Evolutionary conservation across 2,329 filamentous ascomycete species (phyloP), one percentile per base, ranked within the genome.

Genomic region (Penicillium concentricum): DNA sequence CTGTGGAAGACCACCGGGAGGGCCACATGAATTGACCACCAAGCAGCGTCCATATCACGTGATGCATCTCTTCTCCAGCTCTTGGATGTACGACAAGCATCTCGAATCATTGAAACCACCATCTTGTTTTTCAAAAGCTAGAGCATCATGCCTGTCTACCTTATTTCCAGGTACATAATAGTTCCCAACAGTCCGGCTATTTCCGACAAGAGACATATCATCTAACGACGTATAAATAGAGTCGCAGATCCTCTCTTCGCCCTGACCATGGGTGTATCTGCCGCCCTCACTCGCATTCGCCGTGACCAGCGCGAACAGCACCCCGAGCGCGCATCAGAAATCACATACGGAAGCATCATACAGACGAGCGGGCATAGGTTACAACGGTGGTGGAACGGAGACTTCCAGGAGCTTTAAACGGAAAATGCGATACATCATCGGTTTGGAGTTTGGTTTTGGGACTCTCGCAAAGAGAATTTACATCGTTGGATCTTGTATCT

Each of bases 161-260:
- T 78, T 42, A 74, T 78, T 56, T 77, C 74, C 45, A 76, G 73
- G 74, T 77, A 73, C 5, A 39, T 41, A 34, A 22, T 16, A 26
- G 9, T n/a, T 7, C 16, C 16, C 61, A 60, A 28, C 15, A 32
- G 10, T 47, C 16, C 12, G 10, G 10, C 15, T 24, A 2, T 18
- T 12, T 18, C 20, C 28, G 16, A 18, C 15, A 18, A 45, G 22
- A 18, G 24, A 34, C 16, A 5, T 16, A 30, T 42, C 15, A 47
- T 46, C 41, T 50, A 48, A 32, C 30, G n/a, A 48, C 34, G 53
- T 42, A 8, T 20, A 30, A 56, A 59, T 44, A 82, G 80, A 67
- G 61, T 79, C 58, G 76, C 74, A 6, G 82, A 85, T 64, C 82
- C 82, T 32, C 53, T 84, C 56, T 85, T 85, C 64, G 82, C 82